A percentile compares a stretch with the other conserved stretches of the same genome.
phyloP scores from a whole-genome alignment of 2,329 filamentous ascomycete species.

The Arthrinium phaeospermum region DNA sequence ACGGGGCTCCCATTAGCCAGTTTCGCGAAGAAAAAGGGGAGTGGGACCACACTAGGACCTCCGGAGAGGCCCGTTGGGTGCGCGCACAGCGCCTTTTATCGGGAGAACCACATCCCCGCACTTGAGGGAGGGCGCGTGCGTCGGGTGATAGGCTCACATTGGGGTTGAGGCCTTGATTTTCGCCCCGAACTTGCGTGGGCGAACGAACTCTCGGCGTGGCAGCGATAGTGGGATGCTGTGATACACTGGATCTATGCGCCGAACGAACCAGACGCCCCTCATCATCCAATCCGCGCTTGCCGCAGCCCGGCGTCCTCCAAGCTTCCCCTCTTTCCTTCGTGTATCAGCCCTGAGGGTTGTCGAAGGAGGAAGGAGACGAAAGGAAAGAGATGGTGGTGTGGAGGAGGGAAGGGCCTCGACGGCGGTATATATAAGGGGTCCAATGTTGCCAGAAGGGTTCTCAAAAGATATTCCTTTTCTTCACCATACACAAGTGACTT shows the following conservation, averaged over 20 bases:
- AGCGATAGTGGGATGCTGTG: constrained; percentile 8
- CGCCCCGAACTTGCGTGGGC: background rate
- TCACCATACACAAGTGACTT: background rate
- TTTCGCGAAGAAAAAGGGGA: background rate
- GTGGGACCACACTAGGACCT: background rate
- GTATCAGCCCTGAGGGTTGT: background rate
- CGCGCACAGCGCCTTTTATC: background rate
- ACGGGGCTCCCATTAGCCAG: background rate
- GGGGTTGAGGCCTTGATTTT: background rate
- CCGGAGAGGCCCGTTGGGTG: background rate
- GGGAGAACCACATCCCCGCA: constrained; percentile 14
- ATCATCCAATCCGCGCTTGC: background rate
- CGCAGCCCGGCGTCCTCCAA: background rate
- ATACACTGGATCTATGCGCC: background rate
- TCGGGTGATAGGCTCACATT: background rate
- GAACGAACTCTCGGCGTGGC: background rate
- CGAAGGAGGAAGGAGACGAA: background rate
- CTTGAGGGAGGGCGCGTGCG: background rate
- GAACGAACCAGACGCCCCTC: background rate
- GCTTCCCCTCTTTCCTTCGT: constrained; percentile 5
- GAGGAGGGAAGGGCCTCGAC: background rate
- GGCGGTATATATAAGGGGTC: constrained; percentile 11
- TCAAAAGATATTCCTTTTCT: background rate
- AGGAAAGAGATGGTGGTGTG: background rate
- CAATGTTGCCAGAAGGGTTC: constrained; percentile 16